Percentiles rank a stretch among this genome's conserved stretches.
Conservation (phyloP, 441 rosid species). For the Theobroma grandiflorum region DNA sequence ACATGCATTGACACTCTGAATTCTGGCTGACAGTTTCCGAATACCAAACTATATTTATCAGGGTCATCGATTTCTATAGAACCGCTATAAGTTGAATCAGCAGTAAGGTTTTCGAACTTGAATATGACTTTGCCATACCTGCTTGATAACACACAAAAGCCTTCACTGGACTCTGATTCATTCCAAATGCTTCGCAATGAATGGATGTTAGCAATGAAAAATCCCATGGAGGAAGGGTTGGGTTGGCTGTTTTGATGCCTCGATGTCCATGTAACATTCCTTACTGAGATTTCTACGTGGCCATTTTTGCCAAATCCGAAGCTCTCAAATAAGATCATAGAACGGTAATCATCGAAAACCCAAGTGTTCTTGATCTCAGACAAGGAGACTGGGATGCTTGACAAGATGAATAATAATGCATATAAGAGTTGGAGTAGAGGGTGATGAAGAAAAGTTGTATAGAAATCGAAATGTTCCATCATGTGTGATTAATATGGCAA, state of each 20-base stretch:
- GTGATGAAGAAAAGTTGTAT: background rate
- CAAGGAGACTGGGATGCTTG: conserved; percentile 38
- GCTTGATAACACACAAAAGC: conserved; percentile 50
- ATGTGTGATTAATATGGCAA: background rate
- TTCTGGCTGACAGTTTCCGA: conserved; percentile 60
- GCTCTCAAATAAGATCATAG: conserved; percentile 55
- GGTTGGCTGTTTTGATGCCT: conserved; percentile 23
- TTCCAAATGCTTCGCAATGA: conserved; percentile 41
- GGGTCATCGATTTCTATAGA: conserved; percentile 35
- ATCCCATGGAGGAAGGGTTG: conserved; percentile 51
- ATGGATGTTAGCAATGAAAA: conserved; percentile 48
- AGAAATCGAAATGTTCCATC: conserved; percentile 24
- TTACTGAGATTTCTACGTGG: conserved; percentile 39
- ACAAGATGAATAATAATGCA: conserved; percentile 31
- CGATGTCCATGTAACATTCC: conserved; percentile 44
- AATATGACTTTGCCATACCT: conserved; percentile 38
- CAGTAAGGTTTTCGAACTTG: conserved; percentile 40
- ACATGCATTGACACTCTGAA: conserved; percentile 59
- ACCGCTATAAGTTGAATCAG: conserved; percentile 39
- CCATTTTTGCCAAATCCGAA: conserved; percentile 56
- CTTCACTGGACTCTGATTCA: conserved; percentile 29
- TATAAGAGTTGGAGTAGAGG: conserved; percentile 18
- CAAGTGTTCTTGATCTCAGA: conserved; percentile 53
- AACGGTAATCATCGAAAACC: conserved; percentile 46
- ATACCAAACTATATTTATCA: conserved; percentile 50